Evolutionary conservation across 163 green algal species (phyloP).

Genomic region (Prototheca cutis): DNA sequence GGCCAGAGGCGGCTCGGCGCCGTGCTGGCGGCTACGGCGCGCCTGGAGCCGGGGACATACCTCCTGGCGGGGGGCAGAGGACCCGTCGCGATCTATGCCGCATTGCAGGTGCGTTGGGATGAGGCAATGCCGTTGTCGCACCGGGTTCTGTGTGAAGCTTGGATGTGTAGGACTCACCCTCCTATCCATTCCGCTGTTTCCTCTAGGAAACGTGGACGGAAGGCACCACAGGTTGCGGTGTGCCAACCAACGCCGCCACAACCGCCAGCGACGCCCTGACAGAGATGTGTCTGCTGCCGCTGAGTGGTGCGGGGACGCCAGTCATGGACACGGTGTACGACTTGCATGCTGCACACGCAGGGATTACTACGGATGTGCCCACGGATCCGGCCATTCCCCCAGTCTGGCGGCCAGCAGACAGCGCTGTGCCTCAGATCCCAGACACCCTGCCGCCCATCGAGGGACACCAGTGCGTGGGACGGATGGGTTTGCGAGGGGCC

Average conservation of each 20-base stretch:
- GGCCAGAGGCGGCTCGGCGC: neutral
- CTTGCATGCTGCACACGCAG: slow-evolving; percentile 14
- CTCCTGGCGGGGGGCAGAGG: neutral
- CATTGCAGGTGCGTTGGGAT: too few relatives aligned
- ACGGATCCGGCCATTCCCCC: slow-evolving; percentile 13
- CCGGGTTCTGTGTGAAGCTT: too few relatives aligned
- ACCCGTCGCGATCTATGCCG: neutral
- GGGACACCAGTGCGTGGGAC: too few relatives aligned
- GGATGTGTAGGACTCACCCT: too few relatives aligned
- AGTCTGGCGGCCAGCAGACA: slow-evolving; percentile 18
- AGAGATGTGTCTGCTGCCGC: slow-evolving; percentile 2
- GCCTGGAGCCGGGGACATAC: neutral
- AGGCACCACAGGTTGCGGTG: too few relatives aligned
- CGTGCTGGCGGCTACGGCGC: neutral
- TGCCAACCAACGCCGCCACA: too few relatives aligned
- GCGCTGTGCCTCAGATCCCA: slow-evolving; percentile 21
- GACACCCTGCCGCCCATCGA: slow-evolving; percentile 31
- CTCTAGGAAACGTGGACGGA: too few relatives aligned
- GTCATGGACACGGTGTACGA: slow-evolving; percentile 17
- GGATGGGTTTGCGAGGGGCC: too few relatives aligned
- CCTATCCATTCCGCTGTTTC: too few relatives aligned
- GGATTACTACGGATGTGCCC: slow-evolving; percentile 1
- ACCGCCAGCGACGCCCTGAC: too few relatives aligned
- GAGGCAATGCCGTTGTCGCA: too few relatives aligned
- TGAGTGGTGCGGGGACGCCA: neutral